phyloP scores from a whole-genome alignment of 2,329 filamentous ascomycete genomes.

The Juglanconis sp. region DNA sequence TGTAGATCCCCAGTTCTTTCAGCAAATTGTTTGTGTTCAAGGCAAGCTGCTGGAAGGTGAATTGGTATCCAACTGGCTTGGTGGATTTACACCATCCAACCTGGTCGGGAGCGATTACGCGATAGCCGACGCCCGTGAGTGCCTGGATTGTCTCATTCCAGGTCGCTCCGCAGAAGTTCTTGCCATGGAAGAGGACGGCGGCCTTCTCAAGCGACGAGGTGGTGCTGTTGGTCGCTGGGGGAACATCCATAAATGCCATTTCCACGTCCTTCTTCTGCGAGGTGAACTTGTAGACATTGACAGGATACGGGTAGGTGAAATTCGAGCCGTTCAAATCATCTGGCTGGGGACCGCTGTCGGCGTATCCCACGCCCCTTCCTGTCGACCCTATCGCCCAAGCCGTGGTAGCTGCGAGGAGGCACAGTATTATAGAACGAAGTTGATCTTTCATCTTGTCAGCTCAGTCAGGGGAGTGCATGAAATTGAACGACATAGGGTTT shows the following conservation, averaged over 20 bases:
- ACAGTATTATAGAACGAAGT: neutral
- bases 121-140: slow-evolving; percentile 42
- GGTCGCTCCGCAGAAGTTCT: slow-evolving; percentile 54
- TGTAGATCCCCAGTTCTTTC: slow-evolving; percentile 38
- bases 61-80: slow-evolving; percentile 50
- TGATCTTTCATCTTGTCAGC: neutral
- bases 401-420: neutral
- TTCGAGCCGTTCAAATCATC: slow-evolving; percentile 46
- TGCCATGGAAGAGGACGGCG: slow-evolving; percentile 50
- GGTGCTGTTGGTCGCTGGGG: slow-evolving; percentile 30
- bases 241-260: slow-evolving; percentile 56
- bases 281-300: slow-evolving; percentile 45
- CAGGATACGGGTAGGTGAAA: slow-evolving; percentile 50
- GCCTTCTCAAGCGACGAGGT: slow-evolving; percentile 29
- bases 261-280: slow-evolving; percentile 46
- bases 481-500: neutral
- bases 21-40: slow-evolving; percentile 49
- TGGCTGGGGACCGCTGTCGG: slow-evolving; percentile 35
- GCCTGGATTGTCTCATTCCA: slow-evolving; percentile 46
- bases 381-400: neutral
- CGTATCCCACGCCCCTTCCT: slow-evolving; percentile 14
- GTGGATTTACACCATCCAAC: slow-evolving; percentile 57
- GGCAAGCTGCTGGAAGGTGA: slow-evolving; percentile 48
- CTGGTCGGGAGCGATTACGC: slow-evolving; percentile 52
- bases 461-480: too few species aligned